Evolutionary conservation across 2,329 filamentous ascomycete species (phyloP).

Genomic region (Botrytis tulipae): DNA sequence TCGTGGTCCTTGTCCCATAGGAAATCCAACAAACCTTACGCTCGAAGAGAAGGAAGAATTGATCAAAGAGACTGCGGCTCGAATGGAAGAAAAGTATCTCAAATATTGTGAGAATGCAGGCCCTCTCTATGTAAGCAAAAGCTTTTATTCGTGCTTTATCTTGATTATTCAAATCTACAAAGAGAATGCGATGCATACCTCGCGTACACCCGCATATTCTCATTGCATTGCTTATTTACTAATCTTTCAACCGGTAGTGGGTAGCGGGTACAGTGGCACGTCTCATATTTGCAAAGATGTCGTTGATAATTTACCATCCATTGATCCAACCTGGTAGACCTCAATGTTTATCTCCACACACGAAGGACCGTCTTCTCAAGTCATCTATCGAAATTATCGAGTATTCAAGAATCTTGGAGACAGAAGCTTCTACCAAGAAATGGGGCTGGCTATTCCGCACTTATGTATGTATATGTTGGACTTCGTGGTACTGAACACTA

Average conservation of each 20-base stretch:
- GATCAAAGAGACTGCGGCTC: constrained; percentile 35
- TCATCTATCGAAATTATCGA: constrained; percentile 44
- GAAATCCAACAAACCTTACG: constrained; percentile 21
- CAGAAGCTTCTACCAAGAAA: constrained; percentile 40
- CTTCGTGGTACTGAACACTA: not conserved
- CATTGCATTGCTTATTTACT: not conserved
- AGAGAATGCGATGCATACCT: not conserved
- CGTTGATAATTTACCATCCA: constrained; percentile 41
- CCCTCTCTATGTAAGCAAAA: constrained; percentile 41
- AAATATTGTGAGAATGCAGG: constrained; percentile 42
- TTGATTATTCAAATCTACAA: not conserved
- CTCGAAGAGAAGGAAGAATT: constrained; percentile 39
- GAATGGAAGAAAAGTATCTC: constrained; percentile 38
- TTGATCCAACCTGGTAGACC: constrained; percentile 33
- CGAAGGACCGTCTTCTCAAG: constrained; percentile 41
- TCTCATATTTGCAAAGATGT: constrained; percentile 43
- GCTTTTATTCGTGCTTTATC: not conserved
- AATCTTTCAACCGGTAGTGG: constrained; percentile 39
- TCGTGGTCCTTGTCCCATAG: constrained; percentile 14
- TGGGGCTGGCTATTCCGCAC: constrained; percentile 44
- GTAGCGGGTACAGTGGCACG: constrained; percentile 46
- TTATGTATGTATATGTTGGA: constrained; percentile 33
- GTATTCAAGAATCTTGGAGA: constrained; percentile 42
- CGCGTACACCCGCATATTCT: not conserved
- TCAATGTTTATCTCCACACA: constrained; percentile 38